These are phyloP conservation scores for Chrysosporium queenslandicum DNA, from an alignment of 2,329 filamentous ascomycete genomes.

Conservation along the genomic window DNA sequence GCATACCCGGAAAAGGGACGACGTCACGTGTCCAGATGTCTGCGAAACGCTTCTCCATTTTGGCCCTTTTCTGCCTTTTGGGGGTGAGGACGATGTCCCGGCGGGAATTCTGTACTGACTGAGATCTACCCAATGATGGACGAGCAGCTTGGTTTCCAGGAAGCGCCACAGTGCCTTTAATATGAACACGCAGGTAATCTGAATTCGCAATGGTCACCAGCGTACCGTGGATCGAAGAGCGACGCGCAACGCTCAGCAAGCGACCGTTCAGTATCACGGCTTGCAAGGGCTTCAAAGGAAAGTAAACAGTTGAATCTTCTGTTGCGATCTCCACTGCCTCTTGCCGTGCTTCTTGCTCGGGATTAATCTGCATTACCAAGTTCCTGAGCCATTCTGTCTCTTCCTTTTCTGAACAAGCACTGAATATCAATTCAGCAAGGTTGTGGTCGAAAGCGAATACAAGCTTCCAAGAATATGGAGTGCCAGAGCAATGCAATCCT, in stretches of 20 bases:
- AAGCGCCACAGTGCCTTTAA: slow-evolving; percentile 18
- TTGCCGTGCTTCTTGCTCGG: slow-evolving; percentile 31
- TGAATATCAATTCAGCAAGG: slow-evolving; percentile 75
- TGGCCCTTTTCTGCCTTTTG: slow-evolving; percentile 61
- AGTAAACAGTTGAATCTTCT: slow-evolving; percentile 13
- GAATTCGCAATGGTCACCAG: slow-evolving; percentile 30
- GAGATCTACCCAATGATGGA: slow-evolving; percentile 30
- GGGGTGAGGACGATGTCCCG: slow-evolving; percentile 61
- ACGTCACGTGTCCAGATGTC: slow-evolving; percentile 78
- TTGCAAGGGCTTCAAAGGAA: slow-evolving; percentile 30
- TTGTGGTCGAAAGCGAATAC: slow-evolving; percentile 68
- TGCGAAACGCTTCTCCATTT: slow-evolving; percentile 61
- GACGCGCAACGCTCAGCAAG: slow-evolving; percentile 43
- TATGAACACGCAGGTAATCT: slow-evolving; percentile 15
- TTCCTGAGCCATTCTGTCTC: slow-evolving; percentile 68
- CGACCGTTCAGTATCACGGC: slow-evolving; percentile 67
- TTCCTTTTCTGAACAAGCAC: slow-evolving; percentile 71
- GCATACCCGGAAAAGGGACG: slow-evolving; percentile 76
- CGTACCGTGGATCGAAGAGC: slow-evolving; percentile 66
- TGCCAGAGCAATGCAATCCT: slow-evolving; percentile 82
- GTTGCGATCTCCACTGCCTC: slow-evolving; percentile 20
- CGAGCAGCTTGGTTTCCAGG: slow-evolving; percentile 10
- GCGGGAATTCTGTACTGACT: slow-evolving; percentile 57
- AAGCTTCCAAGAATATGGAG: slow-evolving; percentile 84
- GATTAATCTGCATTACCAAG: slow-evolving; percentile 46